Conservation (phyloP, 2,329 filamentous ascomycete species). For the Arthrobotrys sinensis region DNA sequence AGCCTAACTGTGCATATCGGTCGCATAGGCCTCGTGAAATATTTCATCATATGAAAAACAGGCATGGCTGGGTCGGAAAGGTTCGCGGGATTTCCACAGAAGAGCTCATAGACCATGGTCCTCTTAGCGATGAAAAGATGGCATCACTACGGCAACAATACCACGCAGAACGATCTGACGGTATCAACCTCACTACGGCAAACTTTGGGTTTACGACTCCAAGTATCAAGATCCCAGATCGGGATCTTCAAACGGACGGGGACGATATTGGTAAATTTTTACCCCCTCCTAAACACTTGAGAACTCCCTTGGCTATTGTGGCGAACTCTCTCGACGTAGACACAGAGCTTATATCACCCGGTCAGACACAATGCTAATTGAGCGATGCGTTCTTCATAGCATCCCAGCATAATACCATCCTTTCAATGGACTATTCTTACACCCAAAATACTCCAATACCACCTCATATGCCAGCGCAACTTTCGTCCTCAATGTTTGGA, state of each 20-base stretch:
- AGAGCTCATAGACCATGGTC: constrained; percentile 46
- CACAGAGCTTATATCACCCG: not conserved
- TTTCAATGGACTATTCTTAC: constrained; percentile 52
- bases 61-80: constrained; percentile 18
- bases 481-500: constrained; percentile 57
- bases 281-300: not conserved
- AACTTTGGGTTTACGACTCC: constrained; percentile 13
- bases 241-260: constrained; percentile 34
- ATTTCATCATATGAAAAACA: constrained; percentile 44
- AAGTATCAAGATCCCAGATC: constrained; percentile 24
- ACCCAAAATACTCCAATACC: constrained; percentile 44
- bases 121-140: constrained; percentile 40
- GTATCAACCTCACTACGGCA: constrained; percentile 16
- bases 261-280: constrained; percentile 50
- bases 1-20: constrained; percentile 26
- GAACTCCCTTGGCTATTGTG: not conserved
- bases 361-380: constrained; percentile 33
- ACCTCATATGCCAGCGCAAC: constrained; percentile 26
- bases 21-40: constrained; percentile 54
- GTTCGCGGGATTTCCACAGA: constrained; percentile 20
- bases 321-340: no score
- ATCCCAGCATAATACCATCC: constrained; percentile 45
- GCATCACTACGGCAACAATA: constrained; percentile 34
- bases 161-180: not conserved
- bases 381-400: not conserved